Evolutionary conservation across 2,329 filamentous ascomycete species (phyloP).

Genomic region (Arachnomyces sp.): DNA sequence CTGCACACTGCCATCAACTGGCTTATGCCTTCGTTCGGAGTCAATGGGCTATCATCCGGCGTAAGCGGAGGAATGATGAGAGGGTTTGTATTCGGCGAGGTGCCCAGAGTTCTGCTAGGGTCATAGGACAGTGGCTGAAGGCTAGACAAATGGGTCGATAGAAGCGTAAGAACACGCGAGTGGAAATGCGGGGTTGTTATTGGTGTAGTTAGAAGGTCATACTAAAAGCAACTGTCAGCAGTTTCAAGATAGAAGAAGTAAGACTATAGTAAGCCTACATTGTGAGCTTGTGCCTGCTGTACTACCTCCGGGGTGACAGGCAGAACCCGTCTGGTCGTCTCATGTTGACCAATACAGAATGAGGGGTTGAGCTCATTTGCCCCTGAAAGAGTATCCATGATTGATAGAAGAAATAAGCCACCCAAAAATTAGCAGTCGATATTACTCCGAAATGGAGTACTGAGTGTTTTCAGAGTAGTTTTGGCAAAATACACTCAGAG

Average conservation of each 20-base stretch:
- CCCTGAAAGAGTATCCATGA: slow-evolving; percentile 26
- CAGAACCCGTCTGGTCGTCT: slow-evolving; percentile 44
- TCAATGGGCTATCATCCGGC: slow-evolving; percentile 53
- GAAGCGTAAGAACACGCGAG: slow-evolving; percentile 46
- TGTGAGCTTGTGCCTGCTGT: slow-evolving; percentile 49
- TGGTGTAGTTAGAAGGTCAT: slow-evolving; percentile 58
- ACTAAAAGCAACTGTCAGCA: slow-evolving; percentile 34
- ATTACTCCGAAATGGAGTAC: too few species aligned
- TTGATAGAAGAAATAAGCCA: slow-evolving; percentile 8
- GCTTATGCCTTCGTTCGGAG: slow-evolving; percentile 71
- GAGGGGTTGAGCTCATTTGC: slow-evolving; percentile 34
- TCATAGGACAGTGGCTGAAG: slow-evolving; percentile 30
- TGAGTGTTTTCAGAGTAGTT: too few species aligned
- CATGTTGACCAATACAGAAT: slow-evolving; percentile 58
- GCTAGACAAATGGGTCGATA: slow-evolving; percentile 45
- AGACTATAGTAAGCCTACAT: slow-evolving; percentile 38
- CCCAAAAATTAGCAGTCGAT: too few species aligned
- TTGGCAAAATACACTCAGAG: too few species aligned
- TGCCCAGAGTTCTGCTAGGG: slow-evolving; percentile 30
- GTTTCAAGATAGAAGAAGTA: background rate
- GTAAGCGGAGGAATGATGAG: slow-evolving; percentile 35
- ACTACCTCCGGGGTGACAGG: slow-evolving; percentile 45
- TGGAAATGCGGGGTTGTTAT: slow-evolving; percentile 57
- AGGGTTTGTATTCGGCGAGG: slow-evolving; percentile 33
- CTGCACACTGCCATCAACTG: slow-evolving; percentile 75